Base-by-base conservation (phyloP, 2,329 filamentous ascomycete species). In the Nectriaceae sp. region DNA sequence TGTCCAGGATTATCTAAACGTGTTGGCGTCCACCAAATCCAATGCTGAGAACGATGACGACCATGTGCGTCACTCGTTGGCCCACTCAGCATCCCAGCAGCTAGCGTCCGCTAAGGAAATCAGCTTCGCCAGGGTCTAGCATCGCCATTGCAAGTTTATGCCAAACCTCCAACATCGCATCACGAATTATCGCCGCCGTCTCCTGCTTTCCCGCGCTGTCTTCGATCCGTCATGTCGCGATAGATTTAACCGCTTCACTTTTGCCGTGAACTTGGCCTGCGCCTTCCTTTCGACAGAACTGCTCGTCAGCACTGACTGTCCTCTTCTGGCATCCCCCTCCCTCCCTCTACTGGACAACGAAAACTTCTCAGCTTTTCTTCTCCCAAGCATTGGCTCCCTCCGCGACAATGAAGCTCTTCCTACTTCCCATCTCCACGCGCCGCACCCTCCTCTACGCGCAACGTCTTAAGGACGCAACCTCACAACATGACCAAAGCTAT, bases 391-490 rank as follows among this genome's bases (percentile, higher is more conserved):
- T 29, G 24, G 24, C 24, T 29, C 13, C 37, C 16, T 13, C 19
- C 19, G 37, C 37, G 63, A 72, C 66, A 52, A 97, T 99, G 94
- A 89, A 91, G 68, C 81, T 99, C 70, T 96, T 91, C 73, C 85
- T 99, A 56, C 82, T 99, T 48, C 94, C 94, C 54, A 87, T 99
- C 62, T 96, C 93, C 50, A 96, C 91, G 57, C 84, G 89, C 65
- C 88, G 92, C 64, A 92, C 90, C 43, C 83, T 99, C 54, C 84
- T 99, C 63, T 97, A 96, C 76, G 95, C 90, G 71, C 89, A 96
- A 66, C 87, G 87, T 56, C 74, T 89, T 54, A 78, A 84, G 63
- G 71, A 76, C 44, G 75, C 82, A 40, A 71, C 78, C 31, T 69
- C 78, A 8, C 73, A 78, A 33, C 73, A 57, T 44, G 53, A 65